These are phyloP conservation scores for Xylariaceae sp. DNA, from an alignment of 2,329 filamentous ascomycete species.

Conservation along the genomic window DNA sequence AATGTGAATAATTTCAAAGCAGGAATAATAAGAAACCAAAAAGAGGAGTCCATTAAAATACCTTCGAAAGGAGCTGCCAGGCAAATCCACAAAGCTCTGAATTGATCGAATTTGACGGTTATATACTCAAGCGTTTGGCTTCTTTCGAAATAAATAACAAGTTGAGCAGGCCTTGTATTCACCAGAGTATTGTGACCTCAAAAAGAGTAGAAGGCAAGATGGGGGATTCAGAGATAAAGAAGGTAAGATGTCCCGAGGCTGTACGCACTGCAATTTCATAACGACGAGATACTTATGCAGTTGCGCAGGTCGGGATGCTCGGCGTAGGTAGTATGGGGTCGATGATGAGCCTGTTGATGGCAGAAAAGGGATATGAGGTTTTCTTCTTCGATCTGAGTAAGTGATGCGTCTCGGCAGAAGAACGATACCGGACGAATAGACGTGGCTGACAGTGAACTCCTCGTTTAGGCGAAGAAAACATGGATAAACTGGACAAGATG, in stretches of 20 bases:
- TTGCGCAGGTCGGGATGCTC: slow-evolving; percentile 54
- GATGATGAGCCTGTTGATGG: slow-evolving; percentile 53
- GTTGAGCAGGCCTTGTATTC: no score
- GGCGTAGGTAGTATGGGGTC: slow-evolving; percentile 54
- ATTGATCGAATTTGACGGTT: no score
- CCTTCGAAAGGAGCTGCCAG: no score
- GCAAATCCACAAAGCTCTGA: no score
- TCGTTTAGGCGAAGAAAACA: slow-evolving; percentile 33
- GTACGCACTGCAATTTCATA: no score
- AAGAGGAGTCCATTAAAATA: no score
- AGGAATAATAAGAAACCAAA: no score
- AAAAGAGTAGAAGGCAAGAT: background rate
- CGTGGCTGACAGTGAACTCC: background rate
- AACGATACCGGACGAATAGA: background rate
- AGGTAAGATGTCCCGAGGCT: background rate
- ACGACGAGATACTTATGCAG: no score
- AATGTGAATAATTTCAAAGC: no score
- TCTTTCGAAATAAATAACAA: no score
- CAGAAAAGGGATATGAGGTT: slow-evolving; percentile 50
- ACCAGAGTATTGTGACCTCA: no score
- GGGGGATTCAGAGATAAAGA: background rate
- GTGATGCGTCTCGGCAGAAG: background rate
- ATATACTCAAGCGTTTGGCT: no score
- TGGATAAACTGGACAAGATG: slow-evolving; percentile 37
- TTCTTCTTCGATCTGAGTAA: slow-evolving; percentile 47